phyloP scores from a whole-genome alignment of 2,329 filamentous ascomycete genomes.

The Phialophora expanda region DNA sequence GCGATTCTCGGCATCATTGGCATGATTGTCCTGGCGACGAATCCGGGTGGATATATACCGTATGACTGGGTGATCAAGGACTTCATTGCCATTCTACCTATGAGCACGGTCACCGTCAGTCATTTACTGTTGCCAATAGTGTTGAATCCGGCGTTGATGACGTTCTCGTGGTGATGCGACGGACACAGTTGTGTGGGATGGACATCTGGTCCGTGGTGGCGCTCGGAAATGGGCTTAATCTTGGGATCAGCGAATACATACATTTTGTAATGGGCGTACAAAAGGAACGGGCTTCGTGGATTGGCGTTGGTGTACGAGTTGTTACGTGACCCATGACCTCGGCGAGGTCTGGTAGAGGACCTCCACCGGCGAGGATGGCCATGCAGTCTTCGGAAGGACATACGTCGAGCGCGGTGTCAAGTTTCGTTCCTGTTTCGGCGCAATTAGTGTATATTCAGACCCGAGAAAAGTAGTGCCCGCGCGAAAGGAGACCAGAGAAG shows the following conservation, averaged over 20 bases:
- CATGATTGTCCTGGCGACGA: constrained; percentile 57
- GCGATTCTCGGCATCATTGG: constrained; percentile 54
- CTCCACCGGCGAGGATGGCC: neutral
- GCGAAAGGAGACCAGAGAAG: neutral
- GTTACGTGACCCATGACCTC: too few species aligned
- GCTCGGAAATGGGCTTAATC: neutral
- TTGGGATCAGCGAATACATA: neutral
- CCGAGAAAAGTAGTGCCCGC: neutral
- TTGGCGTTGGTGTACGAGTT: neutral
- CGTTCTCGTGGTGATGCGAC: constrained; percentile 39
- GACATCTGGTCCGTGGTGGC: neutral
- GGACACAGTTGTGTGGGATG: neutral
- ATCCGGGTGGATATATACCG: constrained; percentile 47
- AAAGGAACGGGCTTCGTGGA: neutral
- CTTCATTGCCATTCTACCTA: constrained; percentile 66
- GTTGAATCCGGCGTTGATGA: constrained; percentile 43
- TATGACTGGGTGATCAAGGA: constrained; percentile 61
- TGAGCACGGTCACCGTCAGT: constrained; percentile 55
- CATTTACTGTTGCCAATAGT: constrained; percentile 42
- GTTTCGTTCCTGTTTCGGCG: neutral
- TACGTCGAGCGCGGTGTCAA: neutral
- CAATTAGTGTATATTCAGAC: neutral
- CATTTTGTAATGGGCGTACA: neutral
- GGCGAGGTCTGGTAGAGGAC: neutral
- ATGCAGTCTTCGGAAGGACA: neutral